Evolutionary conservation across 257 asterid species (phyloP).

Genomic region (Salvia hispanica): DNA sequence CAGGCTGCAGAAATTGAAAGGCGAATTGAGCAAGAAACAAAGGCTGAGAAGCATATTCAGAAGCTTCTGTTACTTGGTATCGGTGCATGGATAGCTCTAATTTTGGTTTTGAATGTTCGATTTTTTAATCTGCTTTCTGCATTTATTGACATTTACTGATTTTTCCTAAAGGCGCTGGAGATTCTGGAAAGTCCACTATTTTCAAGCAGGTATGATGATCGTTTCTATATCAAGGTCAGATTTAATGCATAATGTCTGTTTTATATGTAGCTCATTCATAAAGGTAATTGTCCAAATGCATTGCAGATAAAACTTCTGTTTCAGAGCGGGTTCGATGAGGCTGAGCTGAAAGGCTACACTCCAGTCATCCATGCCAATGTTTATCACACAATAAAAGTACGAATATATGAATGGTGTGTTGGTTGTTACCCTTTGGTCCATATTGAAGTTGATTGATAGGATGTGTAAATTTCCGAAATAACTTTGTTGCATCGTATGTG

Average conservation of each 20-base stretch:
- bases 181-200: slow-evolving; percentile 98
- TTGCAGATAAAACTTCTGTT: slow-evolving; percentile 94
- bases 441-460: slow-evolving; percentile 41
- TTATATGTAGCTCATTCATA: slow-evolving; percentile 15
- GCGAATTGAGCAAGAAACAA: slow-evolving; percentile 93
- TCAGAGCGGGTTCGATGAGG: slow-evolving; percentile 96
- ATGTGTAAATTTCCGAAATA: slow-evolving; percentile 22
- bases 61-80: slow-evolving; percentile 94
- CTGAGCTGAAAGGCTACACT: slow-evolving; percentile 84
- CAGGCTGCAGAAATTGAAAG: slow-evolving; percentile 98
- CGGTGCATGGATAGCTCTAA: slow-evolving; percentile 26
- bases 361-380: slow-evolving; percentile 99
- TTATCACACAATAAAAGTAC: slow-evolving; percentile 98
- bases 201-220: slow-evolving; percentile 86
- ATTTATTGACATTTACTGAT: slow-evolving; percentile 16
- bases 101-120: not conserved
- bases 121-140: slow-evolving; percentile 7
- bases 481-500: slow-evolving; percentile 17
- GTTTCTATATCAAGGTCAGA: slow-evolving; percentile 12
- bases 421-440: slow-evolving; percentile 61
- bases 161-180: slow-evolving; percentile 73
- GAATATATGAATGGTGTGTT: slow-evolving; percentile 84
- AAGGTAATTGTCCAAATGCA: slow-evolving; percentile 27
- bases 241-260: slow-evolving; percentile 8
- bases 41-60: slow-evolving; percentile 96